These are phyloP conservation scores for Xylariaceae sp. DNA, from an alignment of 2,329 filamentous ascomycete species.

Conservation along the genomic window DNA sequence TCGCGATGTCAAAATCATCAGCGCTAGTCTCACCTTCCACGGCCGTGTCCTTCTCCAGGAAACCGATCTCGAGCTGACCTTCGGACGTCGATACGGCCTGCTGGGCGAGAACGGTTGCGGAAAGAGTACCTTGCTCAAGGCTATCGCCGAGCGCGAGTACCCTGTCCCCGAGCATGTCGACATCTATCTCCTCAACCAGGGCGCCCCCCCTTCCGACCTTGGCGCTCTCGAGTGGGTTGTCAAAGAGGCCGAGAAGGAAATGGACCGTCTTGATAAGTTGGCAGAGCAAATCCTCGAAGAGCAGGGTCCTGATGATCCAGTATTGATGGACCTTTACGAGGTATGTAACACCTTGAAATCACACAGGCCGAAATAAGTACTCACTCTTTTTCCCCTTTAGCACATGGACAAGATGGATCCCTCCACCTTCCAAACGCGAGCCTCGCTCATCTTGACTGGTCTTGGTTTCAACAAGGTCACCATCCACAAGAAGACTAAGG, in stretches of 20 bases:
- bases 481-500: conserved; percentile 99
- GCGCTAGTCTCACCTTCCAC: conserved; percentile 92
- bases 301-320: conserved; percentile 84
- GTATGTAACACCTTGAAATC: conserved; percentile 49
- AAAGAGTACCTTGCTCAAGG: conserved; percentile 96
- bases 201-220: conserved; percentile 81
- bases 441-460: conserved; percentile 95
- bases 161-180: conserved; percentile 95
- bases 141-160: conserved; percentile 89
- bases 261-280: conserved; percentile 82
- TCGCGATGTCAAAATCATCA: conserved; percentile 96
- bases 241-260: conserved; percentile 85
- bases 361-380: background rate
- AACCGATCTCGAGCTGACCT: conserved; percentile 87
- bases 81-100: conserved; percentile 88
- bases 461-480: conserved; percentile 98
- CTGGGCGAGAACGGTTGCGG: conserved; percentile 98
- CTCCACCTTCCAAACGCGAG: conserved; percentile 91
- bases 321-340: conserved; percentile 93
- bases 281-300: conserved; percentile 89
- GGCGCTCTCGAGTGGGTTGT: conserved; percentile 98
- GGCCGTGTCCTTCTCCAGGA: conserved; percentile 94
- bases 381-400: conserved; percentile 41
- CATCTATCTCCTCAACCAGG: conserved; percentile 97
- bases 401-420: conserved; percentile 99